These are phyloP conservation scores for Fusarium sp. DNA, from an alignment of 2,329 filamentous ascomycete species.

Conservation along the genomic window DNA sequence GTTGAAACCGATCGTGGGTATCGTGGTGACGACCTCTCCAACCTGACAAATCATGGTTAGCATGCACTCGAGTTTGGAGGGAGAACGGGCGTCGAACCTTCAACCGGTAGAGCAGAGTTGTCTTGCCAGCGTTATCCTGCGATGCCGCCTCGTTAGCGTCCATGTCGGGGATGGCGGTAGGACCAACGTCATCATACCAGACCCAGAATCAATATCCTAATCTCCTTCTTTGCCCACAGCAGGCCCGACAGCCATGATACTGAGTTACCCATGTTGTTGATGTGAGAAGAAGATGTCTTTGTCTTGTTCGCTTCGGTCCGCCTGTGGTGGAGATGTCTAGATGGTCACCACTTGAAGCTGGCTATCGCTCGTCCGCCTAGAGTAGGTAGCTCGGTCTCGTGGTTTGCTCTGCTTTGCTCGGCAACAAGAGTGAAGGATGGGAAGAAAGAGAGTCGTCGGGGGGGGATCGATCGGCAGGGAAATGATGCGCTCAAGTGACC, in stretches of 20 bases:
- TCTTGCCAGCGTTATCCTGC: conserved; percentile 98
- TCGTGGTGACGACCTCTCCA: conserved; percentile 98
- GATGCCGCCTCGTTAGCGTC: conserved; percentile 27
- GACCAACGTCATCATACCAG: conserved; percentile 70
- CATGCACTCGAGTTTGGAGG: not conserved
- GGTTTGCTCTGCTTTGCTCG: not conserved
- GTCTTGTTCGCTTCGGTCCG: conserved; percentile 23
- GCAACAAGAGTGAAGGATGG: conserved; percentile 5
- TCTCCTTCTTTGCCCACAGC: conserved; percentile 96
- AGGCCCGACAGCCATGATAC: conserved; percentile 79
- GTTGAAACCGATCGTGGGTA: conserved; percentile 99
- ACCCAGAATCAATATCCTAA: conserved; percentile 93
- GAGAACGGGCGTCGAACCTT: conserved; percentile 70
- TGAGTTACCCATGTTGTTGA: conserved; percentile 69
- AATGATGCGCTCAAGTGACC: conserved; percentile 8
- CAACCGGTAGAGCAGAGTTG: conserved; percentile 93
- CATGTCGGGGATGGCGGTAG: conserved; percentile 25
- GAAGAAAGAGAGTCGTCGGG: conserved; percentile 1
- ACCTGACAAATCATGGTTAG: conserved; percentile 71
- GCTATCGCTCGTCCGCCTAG: conserved; percentile 3
- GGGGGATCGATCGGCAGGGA: not conserved
- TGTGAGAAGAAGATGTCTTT: conserved; percentile 6
- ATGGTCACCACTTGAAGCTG: conserved; percentile 10
- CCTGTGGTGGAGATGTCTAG: conserved; percentile 6
- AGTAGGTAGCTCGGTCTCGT: conserved; percentile 17